Evolutionary conservation across 176 grass and related monocot genomes (phyloP).

Genomic region (Paspalum notatum): DNA sequence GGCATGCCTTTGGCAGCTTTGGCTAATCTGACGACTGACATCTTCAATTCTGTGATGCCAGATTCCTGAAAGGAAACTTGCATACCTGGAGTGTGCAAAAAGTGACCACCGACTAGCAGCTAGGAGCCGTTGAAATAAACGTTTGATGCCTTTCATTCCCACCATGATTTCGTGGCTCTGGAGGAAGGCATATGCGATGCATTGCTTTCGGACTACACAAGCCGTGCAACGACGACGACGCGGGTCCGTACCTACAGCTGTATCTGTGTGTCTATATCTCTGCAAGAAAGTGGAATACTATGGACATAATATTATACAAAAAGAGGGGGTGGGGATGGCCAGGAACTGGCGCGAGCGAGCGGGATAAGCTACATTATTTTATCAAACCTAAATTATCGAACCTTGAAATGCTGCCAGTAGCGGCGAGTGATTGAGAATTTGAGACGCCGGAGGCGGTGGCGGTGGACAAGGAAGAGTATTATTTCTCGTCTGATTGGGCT

Average conservation of each 20-base stretch:
- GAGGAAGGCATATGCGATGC: not conserved
- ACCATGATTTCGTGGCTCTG: not conserved
- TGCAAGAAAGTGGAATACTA: conserved; percentile 7
- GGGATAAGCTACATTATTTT: conserved; percentile 8
- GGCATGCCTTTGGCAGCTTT: too few relatives aligned
- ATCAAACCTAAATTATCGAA: too few relatives aligned
- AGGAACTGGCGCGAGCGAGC: not conserved
- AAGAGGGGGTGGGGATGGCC: not conserved
- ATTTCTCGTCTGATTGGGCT: not conserved
- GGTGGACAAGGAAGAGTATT: too few relatives aligned
- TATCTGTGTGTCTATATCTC: not conserved
- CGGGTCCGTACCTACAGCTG: conserved; percentile 22
- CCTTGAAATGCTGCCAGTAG: not conserved
- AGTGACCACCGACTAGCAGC: conserved; percentile 34
- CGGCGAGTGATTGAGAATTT: not conserved
- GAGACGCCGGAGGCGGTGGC: too few relatives aligned
- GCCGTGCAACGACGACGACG: not conserved
- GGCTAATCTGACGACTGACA: not conserved
- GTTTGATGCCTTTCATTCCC: not conserved
- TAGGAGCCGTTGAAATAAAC: not conserved
- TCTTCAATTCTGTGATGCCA: not conserved
- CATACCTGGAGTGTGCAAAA: not conserved
- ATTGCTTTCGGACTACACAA: not conserved
- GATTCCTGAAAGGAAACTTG: not conserved
- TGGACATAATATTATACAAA: too few relatives aligned